These are phyloP conservation scores for Hansenula sp. DNA, from an alignment of 1,139 yeast species.

Conservation along the genomic window DNA sequence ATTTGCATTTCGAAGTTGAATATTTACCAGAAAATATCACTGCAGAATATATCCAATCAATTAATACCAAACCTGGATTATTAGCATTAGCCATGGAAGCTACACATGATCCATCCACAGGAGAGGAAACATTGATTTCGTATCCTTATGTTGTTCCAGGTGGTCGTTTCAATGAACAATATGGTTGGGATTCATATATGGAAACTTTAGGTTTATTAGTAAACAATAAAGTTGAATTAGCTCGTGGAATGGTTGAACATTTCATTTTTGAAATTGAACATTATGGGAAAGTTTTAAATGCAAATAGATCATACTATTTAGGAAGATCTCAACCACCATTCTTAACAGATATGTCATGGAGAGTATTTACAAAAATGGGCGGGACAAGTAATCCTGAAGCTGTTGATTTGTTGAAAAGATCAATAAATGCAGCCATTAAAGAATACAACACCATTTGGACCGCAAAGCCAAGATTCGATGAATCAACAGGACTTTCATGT, in stretches of 20 bases:
- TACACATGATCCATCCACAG: slow-evolving; percentile 45
- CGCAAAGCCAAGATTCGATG: slow-evolving; percentile 68
- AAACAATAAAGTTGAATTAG: slow-evolving; percentile 63
- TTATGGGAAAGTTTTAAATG: slow-evolving; percentile 91
- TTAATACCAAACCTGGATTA: slow-evolving; percentile 82
- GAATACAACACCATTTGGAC: slow-evolving; percentile 87
- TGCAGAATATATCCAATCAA: slow-evolving; percentile 67
- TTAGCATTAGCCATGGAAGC: slow-evolving; percentile 70
- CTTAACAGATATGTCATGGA: slow-evolving; percentile 85
- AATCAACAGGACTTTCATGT: slow-evolving; percentile 77
- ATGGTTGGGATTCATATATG: slow-evolving; percentile 98
- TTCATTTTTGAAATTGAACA: slow-evolving; percentile 86
- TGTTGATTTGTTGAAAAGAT: slow-evolving; percentile 56
- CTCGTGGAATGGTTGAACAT: slow-evolving; percentile 90
- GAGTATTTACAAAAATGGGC: slow-evolving; percentile 61
- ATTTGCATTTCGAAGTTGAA: slow-evolving; percentile 68
- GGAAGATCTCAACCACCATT: slow-evolving; percentile 98
- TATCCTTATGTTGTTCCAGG: slow-evolving; percentile 96
- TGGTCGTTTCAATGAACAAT: slow-evolving; percentile 92
- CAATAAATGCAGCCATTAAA: slow-evolving; percentile 76
- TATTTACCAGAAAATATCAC: slow-evolving; percentile 60
- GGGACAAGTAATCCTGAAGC: slow-evolving; percentile 40
- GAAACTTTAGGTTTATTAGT: slow-evolving; percentile 78
- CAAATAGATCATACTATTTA: slow-evolving; percentile 87
- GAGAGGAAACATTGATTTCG: slow-evolving; percentile 49